Conservation (phyloP, 1,139 yeast genomes). For the Cylindricascospora bacillispora region DNA sequence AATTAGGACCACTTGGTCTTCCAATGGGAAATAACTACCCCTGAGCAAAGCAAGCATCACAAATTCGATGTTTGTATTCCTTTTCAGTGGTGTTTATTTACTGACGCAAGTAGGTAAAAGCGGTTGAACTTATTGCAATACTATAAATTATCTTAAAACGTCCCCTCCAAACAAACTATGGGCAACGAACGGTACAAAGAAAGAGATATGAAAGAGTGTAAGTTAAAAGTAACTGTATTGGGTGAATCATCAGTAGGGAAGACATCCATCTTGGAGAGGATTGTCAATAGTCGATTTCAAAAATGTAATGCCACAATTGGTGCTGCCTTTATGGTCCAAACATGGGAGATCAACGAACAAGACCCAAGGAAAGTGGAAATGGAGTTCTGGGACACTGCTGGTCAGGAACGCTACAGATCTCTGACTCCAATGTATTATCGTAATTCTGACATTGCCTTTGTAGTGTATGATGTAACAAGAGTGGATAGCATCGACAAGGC, state of each 20-base stretch:
- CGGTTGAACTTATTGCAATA: no score
- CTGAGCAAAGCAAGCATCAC: no score
- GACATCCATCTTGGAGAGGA: conserved; percentile 75
- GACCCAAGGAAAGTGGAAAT: conserved; percentile 42
- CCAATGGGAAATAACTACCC: conserved; percentile 22
- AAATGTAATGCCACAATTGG: conserved; percentile 93
- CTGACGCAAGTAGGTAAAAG: no score
- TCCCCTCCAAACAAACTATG: no score
- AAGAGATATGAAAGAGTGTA: no score
- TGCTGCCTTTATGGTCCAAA: conserved; percentile 90
- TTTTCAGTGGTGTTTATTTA: no score
- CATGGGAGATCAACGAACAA: conserved; percentile 44
- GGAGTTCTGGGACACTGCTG: conserved; percentile 85
- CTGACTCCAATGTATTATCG: conserved; percentile 82
- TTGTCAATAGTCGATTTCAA: conserved; percentile 84
- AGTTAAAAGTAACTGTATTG: conserved; percentile 71
- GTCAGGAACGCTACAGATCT: conserved; percentile 71
- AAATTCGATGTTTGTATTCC: no score
- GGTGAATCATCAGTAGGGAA: conserved; percentile 98
- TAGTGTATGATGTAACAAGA: conserved; percentile 59
- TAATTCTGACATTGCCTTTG: conserved; percentile 70
- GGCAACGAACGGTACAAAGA: conserved; percentile 1
- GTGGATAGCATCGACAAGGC: conserved; percentile 70
- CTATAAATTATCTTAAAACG: no score
- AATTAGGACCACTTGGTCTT: conserved; percentile 54